Evolutionary conservation across 331 rosid species (phyloP).

Genomic region (Arachis monticola): DNA sequence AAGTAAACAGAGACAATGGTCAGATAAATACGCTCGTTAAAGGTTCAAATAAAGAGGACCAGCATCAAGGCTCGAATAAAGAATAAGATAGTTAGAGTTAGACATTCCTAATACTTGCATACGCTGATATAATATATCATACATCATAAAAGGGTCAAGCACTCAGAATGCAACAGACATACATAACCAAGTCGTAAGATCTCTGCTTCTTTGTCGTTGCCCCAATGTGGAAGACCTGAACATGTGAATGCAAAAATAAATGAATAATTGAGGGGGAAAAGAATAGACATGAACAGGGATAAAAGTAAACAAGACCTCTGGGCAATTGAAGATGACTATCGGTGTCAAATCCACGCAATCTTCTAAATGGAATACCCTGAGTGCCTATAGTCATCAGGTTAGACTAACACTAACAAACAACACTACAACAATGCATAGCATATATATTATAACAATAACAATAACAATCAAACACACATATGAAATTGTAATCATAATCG

Average conservation of each 20-base stretch:
- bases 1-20: slow-evolving; percentile 31
- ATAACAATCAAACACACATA: slow-evolving; percentile 23
- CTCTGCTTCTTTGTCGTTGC: slow-evolving; percentile 82
- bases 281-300: not conserved
- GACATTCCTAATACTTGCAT: slow-evolving; percentile 9
- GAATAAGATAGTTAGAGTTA: too few relatives aligned
- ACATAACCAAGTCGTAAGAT: slow-evolving; percentile 87
- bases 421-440: not conserved
- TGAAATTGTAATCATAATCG: slow-evolving; percentile 9
- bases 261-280: slow-evolving; percentile 25
- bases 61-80: not conserved
- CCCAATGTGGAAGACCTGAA: slow-evolving; percentile 74
- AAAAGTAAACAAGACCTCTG: slow-evolving; percentile 52
- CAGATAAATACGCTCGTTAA: slow-evolving; percentile 18
- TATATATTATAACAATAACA: not conserved
- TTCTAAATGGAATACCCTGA: slow-evolving; percentile 56
- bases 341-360: slow-evolving; percentile 46
- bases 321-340: slow-evolving; percentile 63
- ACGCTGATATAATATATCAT: slow-evolving; percentile 3
- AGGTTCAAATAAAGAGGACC: slow-evolving; percentile 7
- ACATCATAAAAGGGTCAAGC: not conserved
- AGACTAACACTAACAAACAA: slow-evolving; percentile 21
- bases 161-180: slow-evolving; percentile 36
- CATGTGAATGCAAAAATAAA: slow-evolving; percentile 30
- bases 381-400: slow-evolving; percentile 52